Evolutionary conservation across 768 basidiomycete genomes (phyloP).

Genomic region (Tulasnella sp.): DNA sequence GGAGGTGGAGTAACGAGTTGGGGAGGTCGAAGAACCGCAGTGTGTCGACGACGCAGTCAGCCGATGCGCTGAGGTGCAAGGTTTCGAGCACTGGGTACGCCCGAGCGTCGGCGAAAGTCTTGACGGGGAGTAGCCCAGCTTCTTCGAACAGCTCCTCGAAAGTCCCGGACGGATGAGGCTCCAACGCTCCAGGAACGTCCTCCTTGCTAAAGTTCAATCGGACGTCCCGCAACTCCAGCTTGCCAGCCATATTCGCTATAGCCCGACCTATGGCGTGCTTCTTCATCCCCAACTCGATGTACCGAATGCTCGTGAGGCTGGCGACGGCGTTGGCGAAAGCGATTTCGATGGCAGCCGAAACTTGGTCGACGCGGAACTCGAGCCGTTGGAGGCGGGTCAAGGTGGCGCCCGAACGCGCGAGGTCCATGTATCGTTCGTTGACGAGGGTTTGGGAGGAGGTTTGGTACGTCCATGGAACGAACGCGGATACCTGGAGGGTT

Average conservation of each 20-base stretch:
- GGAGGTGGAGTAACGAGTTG: background rate
- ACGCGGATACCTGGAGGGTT: conserved; percentile 3
- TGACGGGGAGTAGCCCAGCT: background rate
- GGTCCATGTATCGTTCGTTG: conserved; percentile 14
- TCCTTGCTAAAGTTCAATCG: conserved; percentile 5
- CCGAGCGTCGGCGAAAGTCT: background rate
- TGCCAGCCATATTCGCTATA: background rate
- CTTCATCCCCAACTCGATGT: conserved; percentile 8
- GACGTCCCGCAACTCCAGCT: background rate
- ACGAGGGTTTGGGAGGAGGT: conserved; percentile 8
- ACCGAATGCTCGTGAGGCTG: conserved; percentile 3
- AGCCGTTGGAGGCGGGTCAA: conserved; percentile 9
- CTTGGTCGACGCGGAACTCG: conserved; percentile 12
- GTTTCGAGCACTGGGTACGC: background rate
- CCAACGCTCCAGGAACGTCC: conserved; percentile 16
- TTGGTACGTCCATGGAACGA: conserved; percentile 22
- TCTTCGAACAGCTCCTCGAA: conserved; percentile 11
- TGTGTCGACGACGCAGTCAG: background rate
- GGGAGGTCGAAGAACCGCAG: conserved; percentile 19
- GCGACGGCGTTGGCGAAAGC: conserved; percentile 2
- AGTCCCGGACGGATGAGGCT: conserved; percentile 9
- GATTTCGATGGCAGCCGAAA: conserved; percentile 2
- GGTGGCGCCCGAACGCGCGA: background rate
- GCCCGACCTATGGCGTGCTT: conserved; percentile 19
- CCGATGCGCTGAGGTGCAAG: background rate